A percentile compares a stretch with the other conserved stretches of the same genome.
Conservation (phyloP, 148 eudicot genomes). For the Gaultheria prostrata region DNA sequence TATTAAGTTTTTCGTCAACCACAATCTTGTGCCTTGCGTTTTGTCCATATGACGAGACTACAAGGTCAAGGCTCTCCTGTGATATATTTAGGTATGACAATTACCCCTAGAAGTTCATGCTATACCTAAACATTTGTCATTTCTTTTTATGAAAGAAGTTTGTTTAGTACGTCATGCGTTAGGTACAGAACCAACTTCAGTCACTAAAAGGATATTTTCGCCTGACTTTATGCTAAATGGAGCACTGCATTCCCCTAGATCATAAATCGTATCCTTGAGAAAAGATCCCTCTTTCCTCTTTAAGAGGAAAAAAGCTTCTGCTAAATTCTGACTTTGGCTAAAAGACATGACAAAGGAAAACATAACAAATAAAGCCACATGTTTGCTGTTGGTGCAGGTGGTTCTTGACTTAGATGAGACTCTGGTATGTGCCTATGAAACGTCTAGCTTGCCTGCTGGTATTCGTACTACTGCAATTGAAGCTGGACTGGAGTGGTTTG, state of each 20-base stretch:
- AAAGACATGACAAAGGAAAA: not conserved
- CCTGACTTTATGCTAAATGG: not conserved
- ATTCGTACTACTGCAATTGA: slow-evolving; percentile 47
- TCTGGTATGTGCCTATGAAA: slow-evolving; percentile 53
- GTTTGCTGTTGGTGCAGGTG: slow-evolving; percentile 32
- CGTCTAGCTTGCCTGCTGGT: slow-evolving; percentile 52
- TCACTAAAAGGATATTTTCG: not conserved
- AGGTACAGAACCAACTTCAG: not conserved
- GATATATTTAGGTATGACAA: not conserved
- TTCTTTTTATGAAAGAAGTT: not conserved
- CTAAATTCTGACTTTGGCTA: not conserved
- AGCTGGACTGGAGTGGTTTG: slow-evolving; percentile 58
- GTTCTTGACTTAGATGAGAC: slow-evolving; percentile 69
- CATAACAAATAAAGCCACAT: not conserved
- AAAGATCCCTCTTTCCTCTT: not conserved
- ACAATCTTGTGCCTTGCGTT: not conserved
- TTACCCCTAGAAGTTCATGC: not conserved
- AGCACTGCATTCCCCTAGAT: not conserved
- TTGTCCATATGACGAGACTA: not conserved
- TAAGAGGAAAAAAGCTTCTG: not conserved
- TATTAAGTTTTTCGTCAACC: not conserved
- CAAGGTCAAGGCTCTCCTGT: not conserved
- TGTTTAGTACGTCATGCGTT: not conserved
- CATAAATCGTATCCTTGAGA: too few relatives aligned
- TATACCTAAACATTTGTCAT: not conserved